These are phyloP conservation scores for Xylaria sp. DNA, from an alignment of 2,329 filamentous ascomycete species.

Conservation along the genomic window DNA sequence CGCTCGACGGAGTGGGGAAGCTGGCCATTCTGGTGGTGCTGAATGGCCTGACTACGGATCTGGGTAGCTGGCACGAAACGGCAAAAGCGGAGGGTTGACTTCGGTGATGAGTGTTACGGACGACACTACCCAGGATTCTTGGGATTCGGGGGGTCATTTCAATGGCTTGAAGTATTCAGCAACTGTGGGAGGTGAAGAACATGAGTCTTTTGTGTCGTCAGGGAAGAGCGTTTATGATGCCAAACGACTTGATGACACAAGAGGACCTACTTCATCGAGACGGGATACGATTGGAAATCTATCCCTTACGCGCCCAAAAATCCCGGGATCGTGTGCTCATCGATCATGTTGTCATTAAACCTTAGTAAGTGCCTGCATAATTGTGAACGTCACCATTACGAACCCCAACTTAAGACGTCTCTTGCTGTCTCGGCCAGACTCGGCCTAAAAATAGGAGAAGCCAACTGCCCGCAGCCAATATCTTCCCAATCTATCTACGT, in stretches of 20 bases:
- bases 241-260: background rate
- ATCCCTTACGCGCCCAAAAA: background rate
- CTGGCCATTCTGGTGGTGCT: slow-evolving; percentile 30
- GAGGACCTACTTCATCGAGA: background rate
- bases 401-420: background rate
- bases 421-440: background rate
- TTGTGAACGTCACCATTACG: background rate
- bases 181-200: no score
- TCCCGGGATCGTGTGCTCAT: background rate
- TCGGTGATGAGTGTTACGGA: background rate
- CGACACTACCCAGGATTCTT: background rate
- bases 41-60: slow-evolving; percentile 1
- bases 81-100: background rate
- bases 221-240: background rate
- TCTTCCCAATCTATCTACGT: no score
- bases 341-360: background rate
- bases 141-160: background rate
- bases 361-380: background rate
- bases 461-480: no score
- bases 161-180: background rate
- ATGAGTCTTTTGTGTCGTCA: background rate
- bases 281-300: background rate
- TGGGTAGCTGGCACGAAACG: background rate
- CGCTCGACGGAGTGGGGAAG: slow-evolving; percentile 38
- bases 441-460: no score